Base-by-base conservation (phyloP, 2,329 filamentous ascomycete genomes). In the Colletotrichum sp. region DNA sequence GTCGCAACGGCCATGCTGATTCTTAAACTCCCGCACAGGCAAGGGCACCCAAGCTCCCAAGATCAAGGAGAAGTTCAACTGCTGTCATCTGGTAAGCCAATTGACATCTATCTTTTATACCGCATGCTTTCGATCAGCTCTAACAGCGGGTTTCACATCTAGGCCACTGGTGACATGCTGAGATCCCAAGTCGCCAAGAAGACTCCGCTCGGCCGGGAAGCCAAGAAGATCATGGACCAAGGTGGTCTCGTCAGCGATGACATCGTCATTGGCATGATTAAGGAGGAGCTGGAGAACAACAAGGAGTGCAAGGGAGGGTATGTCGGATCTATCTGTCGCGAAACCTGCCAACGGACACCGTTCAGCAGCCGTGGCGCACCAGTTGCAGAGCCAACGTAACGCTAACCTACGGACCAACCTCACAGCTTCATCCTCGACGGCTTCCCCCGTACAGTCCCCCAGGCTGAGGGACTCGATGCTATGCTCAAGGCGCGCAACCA, bases 191-290 rank as follows among this genome's bases (percentile, higher is more conserved):
- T 99, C 83, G 94, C 96, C 79, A 97, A 98, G 89, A 98, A 98
- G 93, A 99, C 97, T 73, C 88, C 94, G 76, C 93, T 99, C 79
- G 97, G 97, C 81, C 92, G 94, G 84, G 96, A 98, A 89, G 97
- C 97, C 79, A 99, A 99, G 93, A 98, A 98, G 93, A 99, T 99
- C 87, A 99, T 99, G 97, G 97, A 99, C 84, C 94, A 96, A 85
- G 97, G 97, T 81, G 96, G 96, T 80, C 93, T 99, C 75, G 97
- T 99, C 85, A 98, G 96, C 86, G 97, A 99, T 87, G 96, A 98
- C 84, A 99, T 99, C 84, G 96, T 99, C 92, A 95, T 99, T 86
- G 96, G 96, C 87, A 99, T 99, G 97, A 99, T 99, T 90, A 96
- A 97, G 92, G 94, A 94, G 85, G 96, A 99, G 91, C 91, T 99